Percentiles rank a stretch among this genome's conserved stretches.
phyloP scores from a whole-genome alignment of 371 early-diverging fungal species.

The Coemansia sp. region DNA sequence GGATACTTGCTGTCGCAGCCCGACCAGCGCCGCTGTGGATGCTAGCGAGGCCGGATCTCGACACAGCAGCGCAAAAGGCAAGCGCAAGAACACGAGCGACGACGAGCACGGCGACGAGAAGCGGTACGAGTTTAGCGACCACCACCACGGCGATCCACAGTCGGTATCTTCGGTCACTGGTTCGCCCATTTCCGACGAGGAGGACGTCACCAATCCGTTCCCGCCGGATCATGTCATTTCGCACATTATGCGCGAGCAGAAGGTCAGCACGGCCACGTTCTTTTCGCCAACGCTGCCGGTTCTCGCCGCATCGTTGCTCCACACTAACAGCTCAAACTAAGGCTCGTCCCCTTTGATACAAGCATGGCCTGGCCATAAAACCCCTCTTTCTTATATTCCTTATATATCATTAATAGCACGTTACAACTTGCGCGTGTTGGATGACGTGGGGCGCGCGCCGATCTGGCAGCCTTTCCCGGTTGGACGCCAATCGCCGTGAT shows the following conservation, averaged over 20 bases:
- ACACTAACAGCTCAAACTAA: conserved; percentile 84
- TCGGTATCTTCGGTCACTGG: conserved; percentile 17
- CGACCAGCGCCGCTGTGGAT: neutral
- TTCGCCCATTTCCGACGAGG: conserved; percentile 39
- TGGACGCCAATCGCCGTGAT: too few relatives aligned
- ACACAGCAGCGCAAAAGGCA: conserved; percentile 12
- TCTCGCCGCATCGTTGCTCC: conserved; percentile 93
- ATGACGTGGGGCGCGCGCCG: too few relatives aligned
- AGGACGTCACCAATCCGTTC: conserved; percentile 47
- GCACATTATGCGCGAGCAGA: conserved; percentile 49
- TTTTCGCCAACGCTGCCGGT: conserved; percentile 81
- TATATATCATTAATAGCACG: conserved; percentile 19
- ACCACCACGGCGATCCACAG: conserved; percentile 45
- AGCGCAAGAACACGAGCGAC: conserved; percentile 32
- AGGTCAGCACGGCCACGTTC: conserved; percentile 75
- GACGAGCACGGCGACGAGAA: conserved; percentile 45
- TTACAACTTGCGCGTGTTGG: too few relatives aligned
- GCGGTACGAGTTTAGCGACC: conserved; percentile 47
- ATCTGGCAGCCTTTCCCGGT: too few relatives aligned
- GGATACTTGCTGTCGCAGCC: conserved; percentile 23
- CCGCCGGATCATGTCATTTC: conserved; percentile 49
- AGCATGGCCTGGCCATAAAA: neutral
- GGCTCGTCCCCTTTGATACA: conserved; percentile 22
- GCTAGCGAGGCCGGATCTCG: neutral
- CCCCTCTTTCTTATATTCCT: neutral